These are phyloP conservation scores for Hansenula lynferdii DNA, from an alignment of 1,139 yeast genomes.

Conservation along the genomic window DNA sequence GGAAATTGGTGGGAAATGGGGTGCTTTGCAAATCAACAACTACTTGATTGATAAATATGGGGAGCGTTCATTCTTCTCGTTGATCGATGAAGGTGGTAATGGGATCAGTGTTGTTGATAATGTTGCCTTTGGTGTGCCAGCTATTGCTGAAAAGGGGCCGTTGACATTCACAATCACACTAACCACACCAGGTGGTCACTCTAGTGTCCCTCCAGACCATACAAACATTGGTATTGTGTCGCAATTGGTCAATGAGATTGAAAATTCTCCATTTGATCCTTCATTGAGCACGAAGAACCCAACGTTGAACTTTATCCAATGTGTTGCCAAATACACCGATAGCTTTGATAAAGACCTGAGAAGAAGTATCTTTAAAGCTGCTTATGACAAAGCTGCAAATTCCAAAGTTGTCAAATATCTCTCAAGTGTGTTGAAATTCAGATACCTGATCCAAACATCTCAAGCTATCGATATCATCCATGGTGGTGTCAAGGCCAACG, in stretches of 20 bases:
- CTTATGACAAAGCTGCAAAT: slow-evolving; percentile 36
- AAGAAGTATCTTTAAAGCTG: slow-evolving; percentile 1
- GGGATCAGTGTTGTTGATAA: slow-evolving; percentile 33
- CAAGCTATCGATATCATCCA: slow-evolving; percentile 55
- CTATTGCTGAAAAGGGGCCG: slow-evolving; percentile 61
- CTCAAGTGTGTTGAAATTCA: slow-evolving; percentile 21
- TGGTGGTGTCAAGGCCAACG: slow-evolving; percentile 61
- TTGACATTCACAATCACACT: slow-evolving; percentile 43
- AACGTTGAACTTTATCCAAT: slow-evolving; percentile 37
- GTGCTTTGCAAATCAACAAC: slow-evolving; percentile 38
- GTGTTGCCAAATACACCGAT: slow-evolving; percentile 38
- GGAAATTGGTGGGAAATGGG: slow-evolving; percentile 48
- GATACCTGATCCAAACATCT: slow-evolving; percentile 47
- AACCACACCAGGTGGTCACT: slow-evolving; percentile 62
- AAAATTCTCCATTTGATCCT: slow-evolving; percentile 41
- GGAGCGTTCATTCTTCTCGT: slow-evolving; percentile 38
- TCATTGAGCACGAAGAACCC: slow-evolving; percentile 47
- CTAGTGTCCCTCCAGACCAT: slow-evolving; percentile 65
- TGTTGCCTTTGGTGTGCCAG: slow-evolving; percentile 42
- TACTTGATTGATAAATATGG: slow-evolving; percentile 42
- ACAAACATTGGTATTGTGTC: slow-evolving; percentile 63
- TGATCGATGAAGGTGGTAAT: slow-evolving; percentile 50
- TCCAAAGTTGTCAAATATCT: slow-evolving; percentile 32
- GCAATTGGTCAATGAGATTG: slow-evolving; percentile 43
- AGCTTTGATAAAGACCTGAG: slow-evolving; percentile 11